A percentile compares a stretch with the other conserved stretches of the same genome.
Conservation (phyloP, 2,329 filamentous ascomycete genomes). For the Phialemoniopsis sp. region DNA sequence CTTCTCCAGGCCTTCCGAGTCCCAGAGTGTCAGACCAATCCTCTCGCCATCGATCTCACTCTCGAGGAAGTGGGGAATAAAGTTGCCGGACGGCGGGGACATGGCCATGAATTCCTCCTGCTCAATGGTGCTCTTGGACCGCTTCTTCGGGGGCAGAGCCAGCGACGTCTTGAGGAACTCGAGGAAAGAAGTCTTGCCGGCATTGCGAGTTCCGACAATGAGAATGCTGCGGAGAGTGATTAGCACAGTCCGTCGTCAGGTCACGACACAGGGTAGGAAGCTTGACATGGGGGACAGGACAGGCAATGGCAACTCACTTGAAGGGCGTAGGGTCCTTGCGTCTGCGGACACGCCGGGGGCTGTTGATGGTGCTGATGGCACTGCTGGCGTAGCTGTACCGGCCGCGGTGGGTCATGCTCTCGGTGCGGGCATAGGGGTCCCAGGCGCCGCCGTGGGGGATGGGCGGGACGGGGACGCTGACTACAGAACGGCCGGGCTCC, state of each 20-base stretch:
- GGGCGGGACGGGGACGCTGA: slow-evolving; percentile 48
- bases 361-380: slow-evolving; percentile 87
- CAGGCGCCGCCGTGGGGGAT: slow-evolving; percentile 57
- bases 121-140: slow-evolving; percentile 46
- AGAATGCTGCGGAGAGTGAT: slow-evolving; percentile 61
- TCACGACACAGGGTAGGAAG: too few relatives aligned
- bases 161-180: slow-evolving; percentile 89
- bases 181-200: slow-evolving; percentile 95
- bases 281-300: background rate
- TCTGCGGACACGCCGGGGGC: slow-evolving; percentile 83
- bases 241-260: too few relatives aligned
- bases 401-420: slow-evolving; percentile 96
- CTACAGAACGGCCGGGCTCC: slow-evolving; percentile 40
- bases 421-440: slow-evolving; percentile 77
- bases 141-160: slow-evolving; percentile 77
- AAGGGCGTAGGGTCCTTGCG: slow-evolving; percentile 97
- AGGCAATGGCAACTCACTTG: slow-evolving; percentile 69
- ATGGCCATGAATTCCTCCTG: slow-evolving; percentile 53
- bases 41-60: slow-evolving; percentile 91
- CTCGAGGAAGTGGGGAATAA: slow-evolving; percentile 86
- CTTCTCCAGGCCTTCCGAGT: slow-evolving; percentile 92
- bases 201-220: slow-evolving; percentile 79
- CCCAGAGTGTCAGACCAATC: slow-evolving; percentile 91
- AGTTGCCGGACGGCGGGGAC: slow-evolving; percentile 60
- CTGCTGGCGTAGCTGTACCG: slow-evolving; percentile 96